A percentile compares a stretch with the other conserved stretches of the same genome.
Evolutionary conservation across 129 eudicot genomes (phyloP).

Genomic region (Tanacetum coccineum): DNA sequence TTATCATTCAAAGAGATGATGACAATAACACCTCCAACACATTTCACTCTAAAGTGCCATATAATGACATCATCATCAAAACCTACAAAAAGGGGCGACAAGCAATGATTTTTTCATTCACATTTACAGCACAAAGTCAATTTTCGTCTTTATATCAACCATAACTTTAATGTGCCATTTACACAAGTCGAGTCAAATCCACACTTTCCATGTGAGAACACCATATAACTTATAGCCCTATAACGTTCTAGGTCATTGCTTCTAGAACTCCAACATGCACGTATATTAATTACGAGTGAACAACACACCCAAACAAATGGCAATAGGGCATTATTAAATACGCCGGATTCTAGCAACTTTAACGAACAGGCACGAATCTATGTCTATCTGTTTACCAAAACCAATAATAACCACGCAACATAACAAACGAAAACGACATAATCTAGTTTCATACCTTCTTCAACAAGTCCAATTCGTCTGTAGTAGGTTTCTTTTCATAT

Average conservation of each 20-base stretch:
- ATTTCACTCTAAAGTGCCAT: slow-evolving; percentile 18
- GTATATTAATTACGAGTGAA: slow-evolving; percentile 9
- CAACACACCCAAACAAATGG: slow-evolving; percentile 6
- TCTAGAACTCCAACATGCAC: slow-evolving; percentile 6
- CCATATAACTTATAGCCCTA: neutral
- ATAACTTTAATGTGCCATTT: slow-evolving; percentile 8
- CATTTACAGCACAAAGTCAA: slow-evolving; percentile 13
- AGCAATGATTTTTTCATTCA: slow-evolving; percentile 12
- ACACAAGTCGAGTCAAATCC: slow-evolving; percentile 5
- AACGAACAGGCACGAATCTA: neutral
- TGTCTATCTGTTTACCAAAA: slow-evolving; percentile 8
- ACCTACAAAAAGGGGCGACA: neutral
- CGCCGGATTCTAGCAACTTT: slow-evolving; percentile 10
- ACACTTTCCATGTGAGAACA: slow-evolving; percentile 14
- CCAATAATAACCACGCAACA: slow-evolving; percentile 15
- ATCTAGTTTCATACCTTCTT: slow-evolving; percentile 46
- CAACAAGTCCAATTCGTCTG: slow-evolving; percentile 48
- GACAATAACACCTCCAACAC: neutral
- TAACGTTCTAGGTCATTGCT: slow-evolving; percentile 8
- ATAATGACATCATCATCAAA: slow-evolving; percentile 26
- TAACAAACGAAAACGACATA: neutral
- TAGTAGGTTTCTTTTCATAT: slow-evolving; percentile 60
- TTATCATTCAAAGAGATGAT: slow-evolving; percentile 1
- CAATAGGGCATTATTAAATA: slow-evolving; percentile 11
- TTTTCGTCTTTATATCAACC: slow-evolving; percentile 14